These are phyloP conservation scores for Pholiota conissans DNA, from an alignment of 768 basidiomycete genomes.

Conservation along the genomic window DNA sequence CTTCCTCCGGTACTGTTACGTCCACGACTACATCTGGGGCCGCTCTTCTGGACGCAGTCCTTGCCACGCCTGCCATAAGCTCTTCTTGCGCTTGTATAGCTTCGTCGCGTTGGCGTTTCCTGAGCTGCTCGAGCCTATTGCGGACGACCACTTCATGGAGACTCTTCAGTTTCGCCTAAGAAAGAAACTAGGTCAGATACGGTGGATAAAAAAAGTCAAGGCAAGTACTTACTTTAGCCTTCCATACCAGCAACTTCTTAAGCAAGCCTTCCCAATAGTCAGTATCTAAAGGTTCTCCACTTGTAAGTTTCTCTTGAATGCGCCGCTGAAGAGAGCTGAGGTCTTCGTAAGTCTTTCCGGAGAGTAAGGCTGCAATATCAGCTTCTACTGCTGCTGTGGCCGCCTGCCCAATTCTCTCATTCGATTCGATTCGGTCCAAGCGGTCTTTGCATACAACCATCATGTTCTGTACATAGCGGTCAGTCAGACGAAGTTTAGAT, in stretches of 20 bases:
- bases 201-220: not conserved
- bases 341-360: constrained; percentile 85
- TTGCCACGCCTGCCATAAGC: constrained; percentile 75
- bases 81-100: constrained; percentile 94
- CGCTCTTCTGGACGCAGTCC: constrained; percentile 45
- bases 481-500: not conserved
- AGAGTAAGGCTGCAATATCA: constrained; percentile 78
- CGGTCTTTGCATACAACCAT: constrained; percentile 95
- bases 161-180: constrained; percentile 84
- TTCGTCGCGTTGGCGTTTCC: constrained; percentile 94
- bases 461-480: constrained; percentile 68
- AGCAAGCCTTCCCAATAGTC: constrained; percentile 97
- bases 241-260: constrained; percentile 93
- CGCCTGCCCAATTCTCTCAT: constrained; percentile 63
- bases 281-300: constrained; percentile 92
- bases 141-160: constrained; percentile 96
- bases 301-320: constrained; percentile 84
- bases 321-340: constrained; percentile 79
- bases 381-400: constrained; percentile 80
- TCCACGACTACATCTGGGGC: constrained; percentile 35
- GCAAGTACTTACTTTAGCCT: constrained; percentile 77
- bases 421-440: constrained; percentile 70
- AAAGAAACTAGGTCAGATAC: constrained; percentile 3
- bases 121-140: constrained; percentile 93
- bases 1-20: constrained; percentile 30